phyloP scores from a whole-genome alignment of 176 grass and related monocot species.

The Carex littledalei region DNA sequence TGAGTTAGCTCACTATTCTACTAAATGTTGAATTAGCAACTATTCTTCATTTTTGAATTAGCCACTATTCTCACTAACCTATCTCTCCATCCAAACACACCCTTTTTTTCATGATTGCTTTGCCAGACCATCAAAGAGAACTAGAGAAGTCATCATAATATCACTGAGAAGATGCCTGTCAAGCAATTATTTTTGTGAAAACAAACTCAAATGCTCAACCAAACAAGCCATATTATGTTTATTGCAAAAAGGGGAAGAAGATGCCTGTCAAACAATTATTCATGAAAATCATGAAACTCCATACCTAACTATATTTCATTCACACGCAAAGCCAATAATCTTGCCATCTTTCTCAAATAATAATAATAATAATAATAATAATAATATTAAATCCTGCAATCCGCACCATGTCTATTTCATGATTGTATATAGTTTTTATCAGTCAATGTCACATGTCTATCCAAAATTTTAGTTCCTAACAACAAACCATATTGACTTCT shows the following conservation, averaged over 20 bases:
- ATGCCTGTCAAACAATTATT: not conserved
- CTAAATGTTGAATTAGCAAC: too few species aligned
- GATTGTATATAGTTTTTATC: not conserved
- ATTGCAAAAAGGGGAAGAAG: not conserved
- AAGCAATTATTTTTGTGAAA: not conserved
- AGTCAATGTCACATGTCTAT: slow-evolving; percentile 8
- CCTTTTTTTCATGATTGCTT: not conserved
- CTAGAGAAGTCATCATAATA: not conserved
- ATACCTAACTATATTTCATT: not conserved
- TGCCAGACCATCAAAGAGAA: not conserved
- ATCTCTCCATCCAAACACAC: too few species aligned
- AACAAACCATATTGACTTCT: slow-evolving; percentile 15
- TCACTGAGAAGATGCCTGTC: not conserved
- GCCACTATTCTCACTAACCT: too few species aligned
- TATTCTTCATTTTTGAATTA: too few species aligned
- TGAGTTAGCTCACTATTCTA: too few species aligned
- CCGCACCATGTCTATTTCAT: not conserved
- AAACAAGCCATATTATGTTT: not conserved
- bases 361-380: not conserved
- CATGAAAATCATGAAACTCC: not conserved
- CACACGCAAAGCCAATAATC: not conserved
- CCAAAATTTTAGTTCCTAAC: not conserved
- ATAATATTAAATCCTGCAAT: not conserved
- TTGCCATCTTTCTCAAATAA: not conserved
- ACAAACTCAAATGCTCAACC: not conserved